A percentile compares a stretch with the other conserved stretches of the same genome.
phyloP scores from a whole-genome alignment of 805 yeast genomes.

The Ogataea haglerorum region DNA sequence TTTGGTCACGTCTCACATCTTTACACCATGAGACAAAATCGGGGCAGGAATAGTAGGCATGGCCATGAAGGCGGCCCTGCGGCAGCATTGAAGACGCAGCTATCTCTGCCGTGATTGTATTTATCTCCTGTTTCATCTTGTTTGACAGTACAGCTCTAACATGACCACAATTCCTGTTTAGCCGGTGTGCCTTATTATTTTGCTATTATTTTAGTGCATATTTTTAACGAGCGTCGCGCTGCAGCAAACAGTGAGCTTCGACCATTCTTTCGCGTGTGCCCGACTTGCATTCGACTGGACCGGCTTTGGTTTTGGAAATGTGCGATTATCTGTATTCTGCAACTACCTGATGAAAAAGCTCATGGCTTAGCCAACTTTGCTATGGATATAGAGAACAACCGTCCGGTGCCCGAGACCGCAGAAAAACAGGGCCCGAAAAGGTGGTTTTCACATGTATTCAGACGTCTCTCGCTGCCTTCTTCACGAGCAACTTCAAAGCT shows the following conservation, averaged over 20 bases:
- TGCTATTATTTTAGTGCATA: neutral
- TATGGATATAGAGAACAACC: neutral
- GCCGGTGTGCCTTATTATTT: neutral
- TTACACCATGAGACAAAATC: neutral
- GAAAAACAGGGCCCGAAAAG: neutral
- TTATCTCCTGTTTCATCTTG: no score
- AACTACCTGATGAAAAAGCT: neutral
- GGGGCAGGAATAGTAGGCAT: no score
- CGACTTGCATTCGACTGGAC: no score
- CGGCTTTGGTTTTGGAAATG: no score
- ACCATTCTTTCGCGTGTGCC: no score
- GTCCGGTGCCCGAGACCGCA: neutral
- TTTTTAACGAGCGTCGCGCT: neutral
- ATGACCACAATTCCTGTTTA: neutral
- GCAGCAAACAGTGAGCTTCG: neutral
- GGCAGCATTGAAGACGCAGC: no score
- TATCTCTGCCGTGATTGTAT: no score
- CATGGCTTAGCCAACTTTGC: neutral
- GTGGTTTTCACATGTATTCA: neutral
- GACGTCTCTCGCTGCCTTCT: neutral
- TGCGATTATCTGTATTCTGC: constrained; percentile 5
- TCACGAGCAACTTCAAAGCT: neutral
- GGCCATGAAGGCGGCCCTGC: no score
- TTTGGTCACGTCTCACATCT: constrained; percentile 1
- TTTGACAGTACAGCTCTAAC: no score